Evolutionary conservation across 768 basidiomycete species (phyloP), one percentile per base, ranked within the genome.

Genomic region (Clitopilus passeckerianus): DNA sequence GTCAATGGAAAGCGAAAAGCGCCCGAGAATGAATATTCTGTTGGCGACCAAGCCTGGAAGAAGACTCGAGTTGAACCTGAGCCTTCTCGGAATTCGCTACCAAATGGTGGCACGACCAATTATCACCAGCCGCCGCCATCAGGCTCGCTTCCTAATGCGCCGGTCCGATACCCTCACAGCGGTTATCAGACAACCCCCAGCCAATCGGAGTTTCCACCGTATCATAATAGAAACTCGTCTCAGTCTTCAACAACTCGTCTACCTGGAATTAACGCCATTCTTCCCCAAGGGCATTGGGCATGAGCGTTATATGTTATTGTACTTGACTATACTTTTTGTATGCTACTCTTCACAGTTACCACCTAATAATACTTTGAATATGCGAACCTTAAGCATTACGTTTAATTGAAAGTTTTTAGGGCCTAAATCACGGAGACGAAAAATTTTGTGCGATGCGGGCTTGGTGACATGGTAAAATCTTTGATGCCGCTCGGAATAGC

Each of bases 41-140:
- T 83, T 7, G 81, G 86, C 4, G 89, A 89, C 65, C 81, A 80
- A 61, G 81, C 86, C 34, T 91, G 89, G 90, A 92, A 91, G 76
- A 90, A 88, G 71, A 73, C 74, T 12, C 71, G 79, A 54, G 59
- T 74, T 34, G 79, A 80, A 22, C 50, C 59, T 30, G 66, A 58
- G 43, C 41, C 61, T 22, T 30, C 54, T 34, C 63, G 62, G 53
- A 56, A 41, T n/a, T 33, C 59, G 52, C 46, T 60, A 33, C 30
- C 54, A 22, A 33, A 35, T 63, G 41, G 60, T 59, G 57, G 24
- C 34, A 59, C 54, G 35, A 43, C 35, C 43, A 59, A 66, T 23
- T 65, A 67, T 55, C 56, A 27, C 30, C 22, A 43, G 16, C 46
- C 46, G 46, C 46, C 22, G 16, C 20, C 46, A 50, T 50, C 46